Percentiles rank a stretch among this genome's conserved stretches.
These are phyloP conservation scores for Spizellomyces sp. DNA, from an alignment of 192 early-diverging fungal species.

Conservation along the genomic window DNA sequence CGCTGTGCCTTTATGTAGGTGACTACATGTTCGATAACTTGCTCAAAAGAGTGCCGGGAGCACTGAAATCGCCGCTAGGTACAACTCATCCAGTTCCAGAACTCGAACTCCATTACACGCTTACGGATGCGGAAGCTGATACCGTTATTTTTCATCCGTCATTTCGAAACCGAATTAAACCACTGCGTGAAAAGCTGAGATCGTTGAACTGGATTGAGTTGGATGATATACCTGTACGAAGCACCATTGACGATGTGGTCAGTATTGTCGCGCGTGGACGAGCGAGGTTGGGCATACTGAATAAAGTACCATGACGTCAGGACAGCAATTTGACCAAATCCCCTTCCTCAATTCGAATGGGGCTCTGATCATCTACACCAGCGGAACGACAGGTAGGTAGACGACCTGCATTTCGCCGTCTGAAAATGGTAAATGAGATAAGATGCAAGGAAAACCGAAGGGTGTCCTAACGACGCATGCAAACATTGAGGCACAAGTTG, in stretches of 20 bases:
- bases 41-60: background rate
- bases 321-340: background rate
- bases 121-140: slow-evolving; percentile 67
- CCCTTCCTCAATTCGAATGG: slow-evolving; percentile 10
- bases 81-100: slow-evolving; percentile 75
- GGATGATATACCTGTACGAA: slow-evolving; percentile 6
- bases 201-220: slow-evolving; percentile 11
- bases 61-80: slow-evolving; percentile 17
- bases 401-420: background rate
- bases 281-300: background rate
- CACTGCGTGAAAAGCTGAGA: slow-evolving; percentile 5
- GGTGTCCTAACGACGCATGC: slow-evolving; percentile 79
- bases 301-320: slow-evolving; percentile 10
- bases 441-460: slow-evolving; percentile 67
- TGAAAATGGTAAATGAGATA: background rate
- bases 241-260: background rate
- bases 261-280: background rate
- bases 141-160: slow-evolving; percentile 62
- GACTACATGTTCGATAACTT: background rate
- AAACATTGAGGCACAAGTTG: slow-evolving; percentile 66
- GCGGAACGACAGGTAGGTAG: slow-evolving; percentile 48
- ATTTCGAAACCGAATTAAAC: slow-evolving; percentile 41
- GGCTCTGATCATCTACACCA: slow-evolving; percentile 80
- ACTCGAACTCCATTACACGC: slow-evolving; percentile 65
- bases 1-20: slow-evolving; percentile 75